A percentile compares a stretch with the other conserved stretches of the same genome.
These are phyloP conservation scores for Leucosporidium creatinivorum DNA, from an alignment of 768 basidiomycete genomes.

Conservation along the genomic window DNA sequence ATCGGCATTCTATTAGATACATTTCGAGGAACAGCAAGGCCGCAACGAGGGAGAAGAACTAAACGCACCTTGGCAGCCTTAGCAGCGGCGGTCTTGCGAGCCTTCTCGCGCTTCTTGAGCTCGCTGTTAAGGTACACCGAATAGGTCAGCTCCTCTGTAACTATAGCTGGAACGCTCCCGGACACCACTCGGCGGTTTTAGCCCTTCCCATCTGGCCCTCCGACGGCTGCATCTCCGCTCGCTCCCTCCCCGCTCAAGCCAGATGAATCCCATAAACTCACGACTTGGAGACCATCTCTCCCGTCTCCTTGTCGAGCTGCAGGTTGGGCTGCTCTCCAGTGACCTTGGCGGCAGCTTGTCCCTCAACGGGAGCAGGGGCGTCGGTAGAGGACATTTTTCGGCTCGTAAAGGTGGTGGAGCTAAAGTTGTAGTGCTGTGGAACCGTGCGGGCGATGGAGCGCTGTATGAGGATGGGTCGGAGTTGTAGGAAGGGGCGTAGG, in stretches of 20 bases:
- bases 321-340: slow-evolving; percentile 32
- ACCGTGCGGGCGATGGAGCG: background rate
- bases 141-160: slow-evolving; percentile 33
- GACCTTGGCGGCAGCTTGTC: background rate
- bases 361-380: slow-evolving; percentile 8
- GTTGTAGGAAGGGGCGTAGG: slow-evolving; percentile 22
- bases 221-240: too few relatives aligned
- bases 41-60: background rate
- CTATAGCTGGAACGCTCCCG: background rate
- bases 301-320: slow-evolving; percentile 58
- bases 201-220: too few relatives aligned
- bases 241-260: too few relatives aligned
- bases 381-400: slow-evolving; percentile 11
- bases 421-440: background rate
- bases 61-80: slow-evolving; percentile 62
- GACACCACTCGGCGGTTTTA: too few relatives aligned
- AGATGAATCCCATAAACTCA: too few relatives aligned
- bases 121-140: slow-evolving; percentile 52
- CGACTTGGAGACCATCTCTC: slow-evolving; percentile 96
- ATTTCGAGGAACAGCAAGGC: too few relatives aligned
- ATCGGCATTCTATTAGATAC: background rate
- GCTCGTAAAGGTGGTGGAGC: background rate
- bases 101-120: slow-evolving; percentile 86
- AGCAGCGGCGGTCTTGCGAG: slow-evolving; percentile 61
- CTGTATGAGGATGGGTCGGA: background rate